Evolutionary conservation across 108 stramenopile genomes (phyloP).

Genomic region (Nitzschia sp.): DNA sequence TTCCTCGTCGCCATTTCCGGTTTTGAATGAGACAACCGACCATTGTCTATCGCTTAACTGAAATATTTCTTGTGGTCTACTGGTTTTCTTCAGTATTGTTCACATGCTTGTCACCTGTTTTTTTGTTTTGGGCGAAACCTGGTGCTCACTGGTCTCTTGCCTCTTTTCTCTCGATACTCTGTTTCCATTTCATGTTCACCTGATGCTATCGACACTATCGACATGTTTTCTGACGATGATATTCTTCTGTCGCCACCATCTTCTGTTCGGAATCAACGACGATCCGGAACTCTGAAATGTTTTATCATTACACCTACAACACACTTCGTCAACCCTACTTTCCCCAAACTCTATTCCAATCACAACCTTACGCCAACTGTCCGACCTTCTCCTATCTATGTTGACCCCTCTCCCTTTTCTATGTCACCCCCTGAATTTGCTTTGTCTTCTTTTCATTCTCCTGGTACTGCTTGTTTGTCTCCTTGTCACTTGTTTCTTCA

Average conservation of each 20-base stretch:
- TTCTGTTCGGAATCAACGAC: conserved; percentile 24
- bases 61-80: too few relatives aligned
- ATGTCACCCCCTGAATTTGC: not conserved
- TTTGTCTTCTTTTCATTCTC: conserved; percentile 12
- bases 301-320: conserved; percentile 50
- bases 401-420: not conserved
- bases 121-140: too few relatives aligned
- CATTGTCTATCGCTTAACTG: too few relatives aligned
- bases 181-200: conserved; percentile 3
- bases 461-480: conserved; percentile 7
- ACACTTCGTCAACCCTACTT: conserved; percentile 49
- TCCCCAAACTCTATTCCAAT: conserved; percentile 18
- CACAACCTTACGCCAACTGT: not conserved
- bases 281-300: conserved; percentile 38
- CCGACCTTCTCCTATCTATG: conserved; percentile 6
- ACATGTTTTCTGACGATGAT: conserved; percentile 25
- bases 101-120: too few relatives aligned
- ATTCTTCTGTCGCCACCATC: conserved; percentile 25
- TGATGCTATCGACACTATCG: not conserved
- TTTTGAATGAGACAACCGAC: too few relatives aligned
- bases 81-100: too few relatives aligned
- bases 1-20: too few relatives aligned
- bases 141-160: too few relatives aligned
- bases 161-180: not conserved
- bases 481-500: conserved; percentile 14